A percentile compares a stretch with the other conserved stretches of the same genome.
These are phyloP conservation scores for Reutealis trisperma DNA, from an alignment of 345 rosid genomes.

Conservation along the genomic window DNA sequence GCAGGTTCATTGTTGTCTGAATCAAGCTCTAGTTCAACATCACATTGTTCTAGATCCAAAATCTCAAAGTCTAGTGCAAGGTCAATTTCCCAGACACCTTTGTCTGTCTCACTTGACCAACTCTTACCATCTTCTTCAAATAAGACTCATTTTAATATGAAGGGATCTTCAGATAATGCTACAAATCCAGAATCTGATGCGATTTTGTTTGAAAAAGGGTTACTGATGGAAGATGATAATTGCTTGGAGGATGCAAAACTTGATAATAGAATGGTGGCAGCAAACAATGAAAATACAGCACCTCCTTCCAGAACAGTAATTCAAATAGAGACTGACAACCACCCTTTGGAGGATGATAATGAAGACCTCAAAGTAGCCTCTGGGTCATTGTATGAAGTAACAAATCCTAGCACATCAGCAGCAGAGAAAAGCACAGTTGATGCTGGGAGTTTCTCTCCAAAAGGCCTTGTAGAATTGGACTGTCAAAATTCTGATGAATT, in stretches of 20 bases:
- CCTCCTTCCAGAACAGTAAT: conserved; percentile 20
- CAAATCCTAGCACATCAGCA: conserved; percentile 15
- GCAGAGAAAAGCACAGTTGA: conserved; percentile 14
- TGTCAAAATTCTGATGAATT: conserved; percentile 27
- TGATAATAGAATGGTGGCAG: conserved; percentile 12
- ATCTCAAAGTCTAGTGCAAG: conserved; percentile 27
- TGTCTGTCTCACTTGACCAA: conserved; percentile 26
- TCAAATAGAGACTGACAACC: conserved; percentile 24
- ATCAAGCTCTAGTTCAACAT: conserved; percentile 28
- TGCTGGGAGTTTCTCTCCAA: conserved; percentile 21
- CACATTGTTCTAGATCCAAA: conserved; percentile 24
- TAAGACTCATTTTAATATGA: conserved; percentile 24
- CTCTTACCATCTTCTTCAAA: conserved; percentile 32
- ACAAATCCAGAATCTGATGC: conserved; percentile 25
- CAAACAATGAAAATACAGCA: conserved; percentile 5
- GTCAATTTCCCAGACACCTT: conserved; percentile 26
- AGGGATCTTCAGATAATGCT: conserved; percentile 20
- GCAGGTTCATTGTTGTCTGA: conserved; percentile 24
- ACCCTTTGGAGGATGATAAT: conserved; percentile 15
- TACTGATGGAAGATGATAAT: neutral
- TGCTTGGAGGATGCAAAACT: conserved; percentile 21
- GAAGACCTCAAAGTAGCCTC: conserved; percentile 16
- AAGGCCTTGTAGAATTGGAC: conserved; percentile 16
- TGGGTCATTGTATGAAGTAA: conserved; percentile 14
- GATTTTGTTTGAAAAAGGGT: conserved; percentile 20